Conservation (phyloP, 345 rosid genomes). For the Eucalyptus polybractea region DNA sequence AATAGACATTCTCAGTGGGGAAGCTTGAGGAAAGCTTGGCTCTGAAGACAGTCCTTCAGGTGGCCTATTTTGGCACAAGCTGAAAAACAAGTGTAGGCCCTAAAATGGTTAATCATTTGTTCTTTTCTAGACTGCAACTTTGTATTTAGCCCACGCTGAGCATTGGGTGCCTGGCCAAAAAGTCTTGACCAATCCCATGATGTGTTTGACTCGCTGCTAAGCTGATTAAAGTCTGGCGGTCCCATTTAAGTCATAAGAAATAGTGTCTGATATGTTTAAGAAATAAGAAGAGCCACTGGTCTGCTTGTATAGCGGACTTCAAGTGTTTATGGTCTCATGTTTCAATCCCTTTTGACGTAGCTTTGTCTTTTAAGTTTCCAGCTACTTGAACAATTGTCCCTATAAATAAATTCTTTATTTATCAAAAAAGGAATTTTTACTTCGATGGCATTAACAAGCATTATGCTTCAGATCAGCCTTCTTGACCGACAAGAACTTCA, state of each 20-base stretch:
- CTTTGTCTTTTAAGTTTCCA: not conserved
- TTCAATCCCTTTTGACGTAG: not conserved
- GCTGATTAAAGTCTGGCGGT: not conserved
- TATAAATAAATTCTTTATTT: not conserved
- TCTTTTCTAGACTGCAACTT: not conserved
- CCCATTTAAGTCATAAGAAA: not conserved
- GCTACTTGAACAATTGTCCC: not conserved
- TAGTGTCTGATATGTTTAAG: not conserved
- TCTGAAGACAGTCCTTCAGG: not conserved
- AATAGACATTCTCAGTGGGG: not conserved
- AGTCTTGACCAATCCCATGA: not conserved
- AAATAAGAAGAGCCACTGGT: not conserved
- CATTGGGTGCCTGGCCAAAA: not conserved
- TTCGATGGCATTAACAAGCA: not conserved
- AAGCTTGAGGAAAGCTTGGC: not conserved
- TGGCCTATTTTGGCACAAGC: not conserved
- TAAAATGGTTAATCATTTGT: not conserved
- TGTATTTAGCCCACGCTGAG: not conserved
- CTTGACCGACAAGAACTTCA: constrained; percentile 78
- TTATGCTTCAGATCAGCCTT: constrained; percentile 45
- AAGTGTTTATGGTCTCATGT: not conserved
- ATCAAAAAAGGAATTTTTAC: not conserved
- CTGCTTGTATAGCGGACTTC: not conserved
- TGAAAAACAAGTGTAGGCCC: not conserved
- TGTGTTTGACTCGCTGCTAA: not conserved